Percentiles rank a stretch among this genome's conserved stretches.
Evolutionary conservation across 2,329 filamentous ascomycete species (phyloP).

Genomic region (Penicillium sp.): DNA sequence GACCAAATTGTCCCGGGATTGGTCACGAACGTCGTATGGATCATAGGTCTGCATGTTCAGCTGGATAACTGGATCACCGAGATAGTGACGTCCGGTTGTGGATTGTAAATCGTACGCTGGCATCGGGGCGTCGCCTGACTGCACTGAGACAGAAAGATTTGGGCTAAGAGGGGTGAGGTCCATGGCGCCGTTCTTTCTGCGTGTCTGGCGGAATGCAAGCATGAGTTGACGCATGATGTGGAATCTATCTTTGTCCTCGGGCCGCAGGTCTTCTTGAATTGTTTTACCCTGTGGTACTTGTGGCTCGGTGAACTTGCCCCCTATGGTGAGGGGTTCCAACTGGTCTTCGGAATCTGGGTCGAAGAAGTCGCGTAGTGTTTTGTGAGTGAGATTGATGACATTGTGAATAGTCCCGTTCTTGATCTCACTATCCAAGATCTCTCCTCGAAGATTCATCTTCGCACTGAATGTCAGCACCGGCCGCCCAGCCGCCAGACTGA

Average conservation of each 20-base stretch:
- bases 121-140: conserved; percentile 19
- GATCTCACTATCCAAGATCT: conserved; percentile 54
- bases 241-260: conserved; percentile 36
- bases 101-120: conserved; percentile 30
- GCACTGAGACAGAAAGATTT: conserved; percentile 24
- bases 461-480: conserved; percentile 61
- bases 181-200: conserved; percentile 39
- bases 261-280: conserved; percentile 26
- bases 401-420: conserved; percentile 54
- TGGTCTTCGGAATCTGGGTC: conserved; percentile 20
- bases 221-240: conserved; percentile 37
- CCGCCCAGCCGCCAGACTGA: conserved; percentile 54
- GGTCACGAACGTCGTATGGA: conserved; percentile 36
- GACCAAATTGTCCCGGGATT: conserved; percentile 40
- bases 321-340: conserved; percentile 27
- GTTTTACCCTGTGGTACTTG: conserved; percentile 12
- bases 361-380: conserved; percentile 38
- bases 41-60: conserved; percentile 28
- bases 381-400: conserved; percentile 52
- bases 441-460: conserved; percentile 50
- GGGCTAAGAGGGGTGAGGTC: conserved; percentile 25
- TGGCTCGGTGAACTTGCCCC: conserved; percentile 26
- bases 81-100: conserved; percentile 29
- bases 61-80: conserved; percentile 44
- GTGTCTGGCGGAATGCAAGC: conserved; percentile 35